Evolutionary conservation across 257 asterid genomes (phyloP).

Genomic region (Sherardia arvensis): DNA sequence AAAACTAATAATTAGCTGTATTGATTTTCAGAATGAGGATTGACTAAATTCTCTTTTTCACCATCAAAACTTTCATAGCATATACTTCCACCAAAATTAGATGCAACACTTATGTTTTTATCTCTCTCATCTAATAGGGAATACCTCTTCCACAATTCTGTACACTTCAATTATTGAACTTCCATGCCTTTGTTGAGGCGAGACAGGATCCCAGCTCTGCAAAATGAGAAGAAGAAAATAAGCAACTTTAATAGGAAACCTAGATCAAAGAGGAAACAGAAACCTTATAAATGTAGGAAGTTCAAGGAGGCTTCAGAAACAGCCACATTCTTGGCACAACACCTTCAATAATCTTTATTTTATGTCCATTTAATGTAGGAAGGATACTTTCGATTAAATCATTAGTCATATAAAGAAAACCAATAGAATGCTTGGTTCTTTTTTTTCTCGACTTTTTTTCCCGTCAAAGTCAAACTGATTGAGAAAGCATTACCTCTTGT

Average conservation of each 20-base stretch:
- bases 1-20: too few relatives aligned
- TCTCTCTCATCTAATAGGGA: too few relatives aligned
- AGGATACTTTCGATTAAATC: background rate
- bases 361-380: background rate
- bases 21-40: too few relatives aligned
- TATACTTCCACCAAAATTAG: too few relatives aligned
- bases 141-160: slow-evolving; percentile 98
- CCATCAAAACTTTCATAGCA: too few relatives aligned
- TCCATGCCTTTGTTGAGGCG: slow-evolving; percentile 97
- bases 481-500: slow-evolving; percentile 59
- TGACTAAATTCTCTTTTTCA: too few relatives aligned
- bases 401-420: too few relatives aligned
- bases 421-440: background rate
- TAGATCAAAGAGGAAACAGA: too few relatives aligned
- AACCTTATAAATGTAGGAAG: too few relatives aligned
- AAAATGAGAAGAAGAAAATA: slow-evolving; percentile 21
- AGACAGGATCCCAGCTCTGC: slow-evolving; percentile 77
- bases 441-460: too few relatives aligned
- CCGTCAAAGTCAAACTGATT: background rate
- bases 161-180: slow-evolving; percentile 93
- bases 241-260: too few relatives aligned
- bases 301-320: background rate
- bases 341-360: background rate
- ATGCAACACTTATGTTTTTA: too few relatives aligned
- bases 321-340: background rate